Percentiles rank a stretch among this genome's conserved stretches.
Conservation (phyloP, 495 filamentous ascomycete genomes). For the Penicillium cataractarum region DNA sequence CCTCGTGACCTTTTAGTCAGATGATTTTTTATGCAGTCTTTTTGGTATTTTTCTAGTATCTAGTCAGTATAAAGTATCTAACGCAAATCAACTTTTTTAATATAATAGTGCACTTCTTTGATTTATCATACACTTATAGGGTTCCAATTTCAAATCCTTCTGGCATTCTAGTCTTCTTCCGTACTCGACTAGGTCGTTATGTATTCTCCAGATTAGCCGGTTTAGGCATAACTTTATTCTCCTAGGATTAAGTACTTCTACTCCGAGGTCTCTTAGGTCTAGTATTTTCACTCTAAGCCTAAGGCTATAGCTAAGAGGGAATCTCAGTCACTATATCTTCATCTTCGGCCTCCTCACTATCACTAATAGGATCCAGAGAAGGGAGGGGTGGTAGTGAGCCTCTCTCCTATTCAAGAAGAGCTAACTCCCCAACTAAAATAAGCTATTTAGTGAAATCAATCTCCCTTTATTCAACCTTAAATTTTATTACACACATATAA, state of each 20-base stretch:
- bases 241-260: neutral
- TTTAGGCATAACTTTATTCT: neutral
- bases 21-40: too few species aligned
- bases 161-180: too few species aligned
- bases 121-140: too few species aligned
- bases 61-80: too few species aligned
- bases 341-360: conserved; percentile 9
- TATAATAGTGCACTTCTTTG: too few species aligned
- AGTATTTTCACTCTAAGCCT: conserved; percentile 1
- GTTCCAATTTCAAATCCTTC: too few species aligned
- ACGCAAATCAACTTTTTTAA: too few species aligned
- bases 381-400: too few species aligned
- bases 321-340: conserved; percentile 6
- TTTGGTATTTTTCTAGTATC: too few species aligned
- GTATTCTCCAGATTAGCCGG: conserved; percentile 2
- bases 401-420: too few species aligned
- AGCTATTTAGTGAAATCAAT: conserved; percentile 5
- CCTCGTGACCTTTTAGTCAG: too few species aligned
- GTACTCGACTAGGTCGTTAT: neutral
- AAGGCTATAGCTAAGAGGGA: conserved; percentile 3
- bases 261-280: neutral
- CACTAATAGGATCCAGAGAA: conserved; percentile 13
- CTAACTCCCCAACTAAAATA: conserved; percentile 4
- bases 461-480: conserved; percentile 6
- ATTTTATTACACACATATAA: neutral